Evolutionary conservation across 805 yeast species (phyloP).

Genomic region (Lipomyces kockii): DNA sequence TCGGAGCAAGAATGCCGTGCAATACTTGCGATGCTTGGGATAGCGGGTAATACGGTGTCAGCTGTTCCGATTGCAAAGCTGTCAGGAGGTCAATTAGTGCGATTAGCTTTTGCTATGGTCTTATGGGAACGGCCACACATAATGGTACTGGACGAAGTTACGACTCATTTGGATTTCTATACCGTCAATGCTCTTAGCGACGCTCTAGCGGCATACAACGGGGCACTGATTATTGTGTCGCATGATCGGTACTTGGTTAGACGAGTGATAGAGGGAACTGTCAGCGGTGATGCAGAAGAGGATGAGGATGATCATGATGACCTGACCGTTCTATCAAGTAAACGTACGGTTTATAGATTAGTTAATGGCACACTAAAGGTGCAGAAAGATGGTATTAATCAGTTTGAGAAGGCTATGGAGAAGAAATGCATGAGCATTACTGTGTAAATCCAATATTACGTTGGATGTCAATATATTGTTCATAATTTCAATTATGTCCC

Average conservation of each 20-base stretch:
- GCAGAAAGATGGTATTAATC: not conserved
- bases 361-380: not conserved
- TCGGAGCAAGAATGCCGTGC: not conserved
- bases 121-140: not conserved
- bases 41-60: not conserved
- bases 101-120: slow-evolving; percentile 3
- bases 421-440: not conserved
- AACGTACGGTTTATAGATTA: not conserved
- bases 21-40: not conserved
- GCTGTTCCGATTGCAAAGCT: not conserved
- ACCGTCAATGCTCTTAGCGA: not conserved
- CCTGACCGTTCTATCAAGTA: not conserved
- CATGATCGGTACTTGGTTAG: slow-evolving; percentile 9
- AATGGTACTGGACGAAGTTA: slow-evolving; percentile 8
- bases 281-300: not conserved
- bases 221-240: slow-evolving; percentile 6
- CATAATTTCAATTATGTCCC: too few species aligned
- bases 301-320: slow-evolving; percentile 5
- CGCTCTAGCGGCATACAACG: slow-evolving; percentile 1
- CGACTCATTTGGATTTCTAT: slow-evolving; percentile 8
- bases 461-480: too few species aligned
- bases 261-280: slow-evolving; percentile 1
- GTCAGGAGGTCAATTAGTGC: slow-evolving; percentile 11
- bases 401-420: not conserved
- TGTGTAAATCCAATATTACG: not conserved